Percentiles rank a stretch among this genome's conserved stretches.
phyloP scores from a whole-genome alignment of 305 asterid species.

The Plantago coronopus region DNA sequence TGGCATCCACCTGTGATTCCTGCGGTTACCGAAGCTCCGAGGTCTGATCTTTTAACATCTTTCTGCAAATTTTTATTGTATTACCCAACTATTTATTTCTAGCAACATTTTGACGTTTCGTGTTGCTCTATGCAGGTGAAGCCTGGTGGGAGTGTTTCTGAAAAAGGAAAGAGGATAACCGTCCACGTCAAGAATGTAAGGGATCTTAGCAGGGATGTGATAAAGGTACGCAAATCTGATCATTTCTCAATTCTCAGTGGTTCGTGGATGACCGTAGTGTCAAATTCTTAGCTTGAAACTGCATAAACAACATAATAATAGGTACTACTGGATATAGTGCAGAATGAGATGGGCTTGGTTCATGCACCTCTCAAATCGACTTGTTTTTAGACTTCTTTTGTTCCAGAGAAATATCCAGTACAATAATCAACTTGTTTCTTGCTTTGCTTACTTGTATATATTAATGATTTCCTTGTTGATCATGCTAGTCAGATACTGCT shows the following conservation, averaged over 20 bases:
- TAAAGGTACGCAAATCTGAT: slow-evolving; percentile 51
- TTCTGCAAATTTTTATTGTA: slow-evolving; percentile 1
- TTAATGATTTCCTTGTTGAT: slow-evolving; percentile 22
- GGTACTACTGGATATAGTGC: too few relatives aligned
- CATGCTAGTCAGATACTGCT: slow-evolving; percentile 79
- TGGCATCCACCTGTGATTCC: slow-evolving; percentile 85
- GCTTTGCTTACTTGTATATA: neutral
- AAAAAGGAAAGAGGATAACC: slow-evolving; percentile 70
- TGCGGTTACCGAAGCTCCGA: slow-evolving; percentile 96
- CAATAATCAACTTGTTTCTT: too few relatives aligned
- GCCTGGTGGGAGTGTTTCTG: slow-evolving; percentile 83
- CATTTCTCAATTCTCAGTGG: too few relatives aligned
- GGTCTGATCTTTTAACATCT: slow-evolving; percentile 36
- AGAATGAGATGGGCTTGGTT: too few relatives aligned
- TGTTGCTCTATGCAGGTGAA: slow-evolving; percentile 55
- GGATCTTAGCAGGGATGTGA: slow-evolving; percentile 90
- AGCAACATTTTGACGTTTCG: slow-evolving; percentile 16
- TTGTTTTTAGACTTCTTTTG: too few relatives aligned
- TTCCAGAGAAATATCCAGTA: too few relatives aligned
- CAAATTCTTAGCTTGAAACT: too few relatives aligned
- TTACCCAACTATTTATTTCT: neutral
- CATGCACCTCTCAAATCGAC: too few relatives aligned
- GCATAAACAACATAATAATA: too few relatives aligned
- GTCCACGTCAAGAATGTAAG: slow-evolving; percentile 57
- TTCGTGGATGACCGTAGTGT: neutral